Evolutionary conservation across 2,329 filamentous ascomycete genomes (phyloP), one percentile per base, ranked within the genome.

Genomic region (Aspergillus sp.): DNA sequence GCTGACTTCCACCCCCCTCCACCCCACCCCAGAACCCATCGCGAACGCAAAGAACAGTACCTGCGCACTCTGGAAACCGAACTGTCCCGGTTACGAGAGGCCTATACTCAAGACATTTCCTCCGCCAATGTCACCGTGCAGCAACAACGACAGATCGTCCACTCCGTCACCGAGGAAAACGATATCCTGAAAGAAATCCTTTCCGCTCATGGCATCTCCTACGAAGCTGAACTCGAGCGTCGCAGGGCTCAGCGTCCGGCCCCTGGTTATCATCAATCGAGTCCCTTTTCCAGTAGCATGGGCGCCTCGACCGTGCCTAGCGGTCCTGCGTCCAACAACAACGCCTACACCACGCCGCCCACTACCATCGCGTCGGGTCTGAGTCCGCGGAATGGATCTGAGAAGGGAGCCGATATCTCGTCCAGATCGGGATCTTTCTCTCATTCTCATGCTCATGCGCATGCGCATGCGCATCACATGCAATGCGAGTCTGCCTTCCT

Each of bases 1-100:
- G 37, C 30, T 44, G 43, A 44, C 43, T 20, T 7, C 20, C 20
- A 2, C 17, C 17, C 17, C 17, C 17, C 17, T 3, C 17, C 17
- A 2, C 17, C 17, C 17, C 17, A 19, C 17, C n/a, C 47, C 63
- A 95, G 93, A 64, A 97, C 93, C 15, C 93, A 98, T 69, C 89
- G 93, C 48, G 93, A 97, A 72, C 83, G 93, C 57, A 97, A 97
- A 68, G 93, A 97, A 70, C 80, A 90, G 60, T 97, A 97, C 67
- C 94, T 96, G 74, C 94, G 94, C 68, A 83, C 87, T 9, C 80
- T 97, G 13, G 93, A 98, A 69, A 85, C 91, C 62, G 90, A 97
- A 70, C 86, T 97, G 4, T 77, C 94, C 17, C 84, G 89, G 43
- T 76, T 97, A 39, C 93, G 94, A 65, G 90, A 96, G 64, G 64